Base-by-base conservation (phyloP, 2,329 filamentous ascomycete species). In the Diaporthe amygdali region DNA sequence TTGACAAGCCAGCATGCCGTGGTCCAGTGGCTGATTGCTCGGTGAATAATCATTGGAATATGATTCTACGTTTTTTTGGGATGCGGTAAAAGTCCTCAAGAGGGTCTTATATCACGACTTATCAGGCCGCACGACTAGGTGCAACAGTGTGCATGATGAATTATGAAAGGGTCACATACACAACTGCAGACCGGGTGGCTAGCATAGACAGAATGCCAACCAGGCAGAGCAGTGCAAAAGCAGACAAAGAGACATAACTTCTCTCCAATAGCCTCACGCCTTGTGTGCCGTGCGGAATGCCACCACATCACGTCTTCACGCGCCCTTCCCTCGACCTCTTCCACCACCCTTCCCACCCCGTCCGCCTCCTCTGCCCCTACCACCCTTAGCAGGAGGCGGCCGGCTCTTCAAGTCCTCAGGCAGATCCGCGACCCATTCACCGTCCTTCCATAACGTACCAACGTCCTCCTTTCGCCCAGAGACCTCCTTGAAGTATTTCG, bases 391-490 rank as follows among this genome's bases (percentile, higher is more conserved):
- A 78, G 80, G 77, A 25, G 88, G 88, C 46, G 82, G 76, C 68
- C 81, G 81, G 34, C 83, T 82, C 74, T 86, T 86, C 30, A 93
- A 84, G 0, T 82, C 85, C 56, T 86, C 84, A 66, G 93, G 94
- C 76, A 96, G 82, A 77, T 95, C 90, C 12, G 86, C 88, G 59
- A 90, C 82, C 77, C 91, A 86, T 76, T 89, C 83, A 0, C 95
- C 95, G 75, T 92, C 87, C 78, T 89, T 88, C 87, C 94, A 92
- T 76, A 97, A 83, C 55, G 93, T 84, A 0, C 89, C 90, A 1
- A 92, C 86, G 41, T 88, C 87, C 63, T 84, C 82, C 71, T 83
- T 88, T 68, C 91, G 82, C 0, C 89, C 91, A 75, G 88, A 87
- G 2, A 95, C 94, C 76, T 88, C 87, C 81, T 89, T 87, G 77